These are phyloP conservation scores for Colletotrichum sp. DNA, from an alignment of 2,329 filamentous ascomycete species.

Conservation along the genomic window DNA sequence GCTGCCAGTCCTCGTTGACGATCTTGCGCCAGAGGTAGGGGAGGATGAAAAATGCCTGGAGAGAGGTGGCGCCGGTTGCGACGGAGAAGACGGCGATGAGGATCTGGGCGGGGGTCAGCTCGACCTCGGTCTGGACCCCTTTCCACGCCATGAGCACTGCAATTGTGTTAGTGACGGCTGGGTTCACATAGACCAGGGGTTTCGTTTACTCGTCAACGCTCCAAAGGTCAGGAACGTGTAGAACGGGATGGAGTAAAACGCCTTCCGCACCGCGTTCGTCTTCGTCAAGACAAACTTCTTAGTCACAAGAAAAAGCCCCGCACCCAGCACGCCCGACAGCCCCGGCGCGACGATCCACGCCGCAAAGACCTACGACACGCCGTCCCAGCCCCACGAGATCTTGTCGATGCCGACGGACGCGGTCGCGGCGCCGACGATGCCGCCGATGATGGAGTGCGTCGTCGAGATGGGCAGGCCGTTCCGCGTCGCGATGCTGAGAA, in stretches of 20 bases:
- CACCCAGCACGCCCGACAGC: constrained; percentile 35
- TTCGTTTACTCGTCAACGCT: constrained; percentile 34
- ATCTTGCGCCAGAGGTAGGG: constrained; percentile 57
- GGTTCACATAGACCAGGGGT: no score
- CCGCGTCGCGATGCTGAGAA: constrained; percentile 55
- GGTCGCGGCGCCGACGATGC: constrained; percentile 38
- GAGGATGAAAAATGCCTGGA: constrained; percentile 53
- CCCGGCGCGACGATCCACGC: constrained; percentile 42
- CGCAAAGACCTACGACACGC: constrained; percentile 42
- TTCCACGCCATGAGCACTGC: constrained; percentile 59
- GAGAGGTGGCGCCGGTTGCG: constrained; percentile 42
- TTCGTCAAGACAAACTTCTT: constrained; percentile 35
- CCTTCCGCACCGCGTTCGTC: constrained; percentile 33
- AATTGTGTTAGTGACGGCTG: not conserved
- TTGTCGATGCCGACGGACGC: constrained; percentile 39
- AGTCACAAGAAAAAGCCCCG: constrained; percentile 36
- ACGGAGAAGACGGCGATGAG: constrained; percentile 46
- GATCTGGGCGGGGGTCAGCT: constrained; percentile 26
- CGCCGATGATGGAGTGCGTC: constrained; percentile 56
- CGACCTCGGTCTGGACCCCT: constrained; percentile 29
- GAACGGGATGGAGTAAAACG: constrained; percentile 36
- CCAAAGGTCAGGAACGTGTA: constrained; percentile 42
- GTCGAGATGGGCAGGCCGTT: constrained; percentile 59
- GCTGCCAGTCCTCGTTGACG: constrained; percentile 54
- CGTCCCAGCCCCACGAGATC: constrained; percentile 40